Base-by-base conservation (phyloP, 495 filamentous ascomycete genomes). In the Mytilinidion resinicola region DNA sequence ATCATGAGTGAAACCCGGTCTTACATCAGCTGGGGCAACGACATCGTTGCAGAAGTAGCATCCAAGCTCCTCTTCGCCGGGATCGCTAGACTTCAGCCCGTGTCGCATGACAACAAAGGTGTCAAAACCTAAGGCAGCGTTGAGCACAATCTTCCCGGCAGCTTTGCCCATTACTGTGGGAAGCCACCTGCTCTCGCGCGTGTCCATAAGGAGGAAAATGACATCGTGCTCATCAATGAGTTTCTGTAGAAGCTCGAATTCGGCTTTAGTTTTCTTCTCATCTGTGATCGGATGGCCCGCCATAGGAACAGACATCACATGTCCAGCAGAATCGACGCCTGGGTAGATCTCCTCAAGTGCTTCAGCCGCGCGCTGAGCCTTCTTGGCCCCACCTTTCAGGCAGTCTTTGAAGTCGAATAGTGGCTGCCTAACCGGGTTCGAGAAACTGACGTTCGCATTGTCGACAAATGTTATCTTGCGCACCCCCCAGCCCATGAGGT, bases 31-130 rank as follows among this genome's bases (percentile, higher is more conserved):
- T 30, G 93, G 93, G 43, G 90, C 89, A 34, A 98, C 93, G 43
- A 98, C 92, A 70, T 98, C 93, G 67, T 95, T 96, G 75, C 93
- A 98, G 70, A 96, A 98, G 69, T 98, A 98, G 67, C 93, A 98
- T 10, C 93, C 93, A 25, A 96, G 78, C 57, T 90, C 86, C 21
- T 82, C 76, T 21, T 76, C 83, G 17, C 79, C 77, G 21, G 67
- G 66, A 46, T 74, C 55, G 11, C 63, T 50, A 17, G 61, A 57
- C 51, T 71, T 72, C 12, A 88, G 72, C 8, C 93, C 93, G 72
- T 98, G 93, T 62, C 93, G 81, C 93, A 98, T 96, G 36, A 95
- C 90, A 15, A 98, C 90, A 69, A 89, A 98, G 0, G 89, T 90
- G 74, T 98, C 93, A 69, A 98, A 98, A 0, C 93, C 93, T 46